A percentile compares a stretch with the other conserved stretches of the same genome.
Conservation (phyloP, 2,329 filamentous ascomycete species). For the Trichoderma semiorbis region DNA sequence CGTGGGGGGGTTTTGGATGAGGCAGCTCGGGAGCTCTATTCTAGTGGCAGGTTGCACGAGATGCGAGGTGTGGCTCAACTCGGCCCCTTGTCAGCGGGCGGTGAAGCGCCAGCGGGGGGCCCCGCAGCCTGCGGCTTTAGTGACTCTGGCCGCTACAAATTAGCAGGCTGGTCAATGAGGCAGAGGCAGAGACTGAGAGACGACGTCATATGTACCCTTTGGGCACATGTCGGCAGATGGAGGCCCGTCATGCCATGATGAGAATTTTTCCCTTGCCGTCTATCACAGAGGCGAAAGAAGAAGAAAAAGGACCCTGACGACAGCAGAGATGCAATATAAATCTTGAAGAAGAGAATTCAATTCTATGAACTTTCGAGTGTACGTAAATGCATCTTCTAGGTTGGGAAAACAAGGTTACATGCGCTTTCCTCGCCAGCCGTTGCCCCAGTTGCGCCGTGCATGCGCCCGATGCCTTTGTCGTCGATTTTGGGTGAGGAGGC, state of each 20-base stretch:
- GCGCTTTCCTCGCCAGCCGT: not conserved
- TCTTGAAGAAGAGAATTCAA: not conserved
- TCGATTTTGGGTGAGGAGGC: not conserved
- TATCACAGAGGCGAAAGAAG: not conserved
- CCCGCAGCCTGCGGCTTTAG: not conserved
- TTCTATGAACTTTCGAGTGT: not conserved
- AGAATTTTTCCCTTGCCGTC: not conserved
- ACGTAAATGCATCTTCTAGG: not conserved
- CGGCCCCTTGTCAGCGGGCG: not conserved
- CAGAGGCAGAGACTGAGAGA: not conserved
- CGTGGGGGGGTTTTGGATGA: slow-evolving; percentile 14
- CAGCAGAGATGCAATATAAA: not conserved
- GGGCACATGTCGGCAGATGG: not conserved
- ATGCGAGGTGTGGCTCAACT: not conserved
- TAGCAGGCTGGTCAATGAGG: not conserved
- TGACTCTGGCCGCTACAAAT: not conserved
- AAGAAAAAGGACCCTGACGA: not conserved
- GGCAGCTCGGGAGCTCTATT: slow-evolving; percentile 17
- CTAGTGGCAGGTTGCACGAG: not conserved
- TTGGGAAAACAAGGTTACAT: not conserved
- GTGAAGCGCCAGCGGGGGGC: slow-evolving; percentile 2
- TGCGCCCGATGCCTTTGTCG: not conserved
- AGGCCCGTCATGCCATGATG: not conserved
- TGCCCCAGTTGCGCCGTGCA: not conserved
- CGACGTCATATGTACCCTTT: slow-evolving; percentile 7